These are phyloP conservation scores for Lachnellula subtilissima DNA, from an alignment of 2,329 filamentous ascomycete species.

Conservation along the genomic window DNA sequence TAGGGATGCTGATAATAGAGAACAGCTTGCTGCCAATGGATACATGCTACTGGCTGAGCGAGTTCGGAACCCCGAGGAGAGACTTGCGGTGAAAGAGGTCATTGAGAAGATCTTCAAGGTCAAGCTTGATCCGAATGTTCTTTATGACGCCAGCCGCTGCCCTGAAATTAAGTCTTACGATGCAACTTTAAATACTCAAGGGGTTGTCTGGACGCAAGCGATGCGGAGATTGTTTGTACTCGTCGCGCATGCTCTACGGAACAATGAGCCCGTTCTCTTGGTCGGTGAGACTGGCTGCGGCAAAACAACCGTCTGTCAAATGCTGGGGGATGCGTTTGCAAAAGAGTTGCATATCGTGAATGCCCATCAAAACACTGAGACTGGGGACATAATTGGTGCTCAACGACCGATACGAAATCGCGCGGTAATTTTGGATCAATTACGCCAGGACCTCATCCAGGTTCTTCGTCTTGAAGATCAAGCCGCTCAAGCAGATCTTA, in stretches of 20 bases:
- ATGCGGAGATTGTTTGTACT: constrained; percentile 91
- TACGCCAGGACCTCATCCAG: constrained; percentile 56
- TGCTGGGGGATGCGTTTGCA: constrained; percentile 74
- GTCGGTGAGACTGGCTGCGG: constrained; percentile 97
- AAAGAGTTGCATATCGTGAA: constrained; percentile 86
- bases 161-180: constrained; percentile 50
- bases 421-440: constrained; percentile 60
- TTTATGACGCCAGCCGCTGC: constrained; percentile 63
- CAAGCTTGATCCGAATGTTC: constrained; percentile 63
- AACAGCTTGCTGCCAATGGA: constrained; percentile 85
- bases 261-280: constrained; percentile 89
- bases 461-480: constrained; percentile 38
- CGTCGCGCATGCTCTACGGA: constrained; percentile 77
- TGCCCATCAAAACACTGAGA: constrained; percentile 97
- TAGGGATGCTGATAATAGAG: constrained; percentile 74
- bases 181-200: constrained; percentile 47
- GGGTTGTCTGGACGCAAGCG: constrained; percentile 88
- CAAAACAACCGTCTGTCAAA: constrained; percentile 94
- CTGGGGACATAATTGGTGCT: constrained; percentile 92
- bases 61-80: constrained; percentile 86
- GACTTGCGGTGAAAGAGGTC: constrained; percentile 74
- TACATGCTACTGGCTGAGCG: constrained; percentile 96
- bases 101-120: constrained; percentile 92
- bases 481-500: constrained; percentile 57
- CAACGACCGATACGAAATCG: constrained; percentile 88